A percentile compares a stretch with the other conserved stretches of the same genome.
Conservation (phyloP, 352 stramenopile species). For the Globisporangium paddicum region DNA sequence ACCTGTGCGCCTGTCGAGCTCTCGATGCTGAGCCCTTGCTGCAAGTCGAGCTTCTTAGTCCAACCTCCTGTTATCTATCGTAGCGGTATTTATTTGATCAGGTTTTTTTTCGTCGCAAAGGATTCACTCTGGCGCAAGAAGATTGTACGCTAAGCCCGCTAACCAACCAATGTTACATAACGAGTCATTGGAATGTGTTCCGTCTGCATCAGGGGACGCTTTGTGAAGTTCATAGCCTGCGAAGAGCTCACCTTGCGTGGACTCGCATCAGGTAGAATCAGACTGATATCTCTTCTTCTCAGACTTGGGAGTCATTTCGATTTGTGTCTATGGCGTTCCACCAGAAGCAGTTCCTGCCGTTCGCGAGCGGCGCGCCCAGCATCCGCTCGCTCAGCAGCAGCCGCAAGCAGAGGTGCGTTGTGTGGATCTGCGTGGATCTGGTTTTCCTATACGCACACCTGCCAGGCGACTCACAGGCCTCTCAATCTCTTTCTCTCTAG, state of each 20-base stretch:
- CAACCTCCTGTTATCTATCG: constrained; percentile 4
- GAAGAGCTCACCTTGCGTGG: too few relatives aligned
- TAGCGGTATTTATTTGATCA: not conserved
- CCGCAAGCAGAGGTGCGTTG: constrained; percentile 25
- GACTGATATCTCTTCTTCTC: not conserved
- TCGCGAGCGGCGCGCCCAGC: constrained; percentile 40
- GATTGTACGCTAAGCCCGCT: not conserved
- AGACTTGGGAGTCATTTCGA: too few relatives aligned
- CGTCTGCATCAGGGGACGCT: too few relatives aligned
- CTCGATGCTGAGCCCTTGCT: too few relatives aligned
- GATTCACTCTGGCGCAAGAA: not conserved
- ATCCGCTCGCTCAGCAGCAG: constrained; percentile 46
- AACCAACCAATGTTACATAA: not conserved
- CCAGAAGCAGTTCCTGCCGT: constrained; percentile 69
- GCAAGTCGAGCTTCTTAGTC: not conserved
- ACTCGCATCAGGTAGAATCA: not conserved
- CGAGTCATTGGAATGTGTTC: too few relatives aligned
- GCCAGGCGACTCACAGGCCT: not conserved
- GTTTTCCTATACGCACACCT: not conserved
- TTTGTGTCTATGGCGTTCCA: constrained; percentile 31
- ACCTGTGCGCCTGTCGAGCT: not conserved
- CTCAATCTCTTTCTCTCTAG: constrained; percentile 15
- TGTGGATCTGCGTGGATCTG: not conserved
- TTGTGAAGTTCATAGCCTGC: too few relatives aligned
- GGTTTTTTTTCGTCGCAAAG: not conserved